Evolutionary conservation across 1,139 yeast species (phyloP), one percentile per base, ranked within the genome.

Genomic region (Yamadazyma spencermartinsiae): DNA sequence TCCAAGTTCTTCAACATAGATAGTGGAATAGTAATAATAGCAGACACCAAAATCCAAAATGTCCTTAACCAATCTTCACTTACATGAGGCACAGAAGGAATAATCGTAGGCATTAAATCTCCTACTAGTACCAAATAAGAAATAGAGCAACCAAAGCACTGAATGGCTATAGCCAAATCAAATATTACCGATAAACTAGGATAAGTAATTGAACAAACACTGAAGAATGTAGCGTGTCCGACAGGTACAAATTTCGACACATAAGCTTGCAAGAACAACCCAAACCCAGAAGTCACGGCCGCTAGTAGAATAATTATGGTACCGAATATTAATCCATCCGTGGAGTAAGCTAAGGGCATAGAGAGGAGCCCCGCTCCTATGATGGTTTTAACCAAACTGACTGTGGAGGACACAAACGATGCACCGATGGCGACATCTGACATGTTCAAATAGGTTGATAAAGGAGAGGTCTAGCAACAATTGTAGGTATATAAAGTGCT

Each of bases 331-430:
- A 89, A 60, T 2, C 97, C 96, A 56, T 90, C 95, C n/a, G 90
- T 80, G 39, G 80, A 73, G 59, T 86, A 84, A 0, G 97, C 95
- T 53, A 77, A 83, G 1, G 98, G 98, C 70, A 94, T 83, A 12
- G 97, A 96, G 40, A 92, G 75, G 49, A 92, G 76, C 0, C 98
- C 98, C 0, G 98, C 96, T 3, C 98, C 96, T 13, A 83, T 73
- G 40, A 85, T 82, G 6, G 92, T 85, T 57, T 85, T 85, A 40
- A 80, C 69, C 39, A 86, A 65, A 50, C 82, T 82, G 31, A 83
- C 61, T 19, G 74, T 59, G 1, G 86, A 79, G 2, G 85, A 80
- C 4, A 65, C 49, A 15, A 58, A 50, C n/a, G 68, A 57, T 10
- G 68, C 67, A 11, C 60, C 62, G 23, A 20, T 10, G 14, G 13